phyloP scores from a whole-genome alignment of 257 asterid genomes.

The Salvia hispanica region DNA sequence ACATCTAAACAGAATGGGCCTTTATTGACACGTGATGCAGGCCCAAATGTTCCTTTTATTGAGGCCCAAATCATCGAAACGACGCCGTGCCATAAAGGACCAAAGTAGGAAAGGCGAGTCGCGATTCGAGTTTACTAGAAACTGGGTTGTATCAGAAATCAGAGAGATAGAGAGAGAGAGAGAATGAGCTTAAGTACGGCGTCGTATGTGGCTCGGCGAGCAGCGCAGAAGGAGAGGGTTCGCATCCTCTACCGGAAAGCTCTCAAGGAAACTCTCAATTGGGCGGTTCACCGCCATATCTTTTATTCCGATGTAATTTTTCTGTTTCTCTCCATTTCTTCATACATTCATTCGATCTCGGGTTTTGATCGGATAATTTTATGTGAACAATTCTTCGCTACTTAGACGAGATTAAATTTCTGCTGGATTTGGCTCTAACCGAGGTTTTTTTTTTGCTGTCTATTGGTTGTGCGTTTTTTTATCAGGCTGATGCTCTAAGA shows the following conservation, averaged over 20 bases:
- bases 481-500: slow-evolving; percentile 83
- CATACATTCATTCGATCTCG: slow-evolving; percentile 37
- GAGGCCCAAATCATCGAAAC: slow-evolving; percentile 28
- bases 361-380: not conserved
- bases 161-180: slow-evolving; percentile 17
- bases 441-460: not conserved
- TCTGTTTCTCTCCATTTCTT: slow-evolving; percentile 38
- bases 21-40: too few species aligned
- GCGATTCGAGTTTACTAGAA: slow-evolving; percentile 1
- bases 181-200: slow-evolving; percentile 68
- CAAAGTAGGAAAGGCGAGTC: not conserved
- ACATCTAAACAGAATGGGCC: not conserved
- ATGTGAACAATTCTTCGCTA: not conserved
- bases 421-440: slow-evolving; percentile 14
- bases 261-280: slow-evolving; percentile 93
- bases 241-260: slow-evolving; percentile 91
- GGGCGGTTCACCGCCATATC: slow-evolving; percentile 99
- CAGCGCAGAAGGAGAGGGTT: slow-evolving; percentile 95
- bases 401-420: not conserved
- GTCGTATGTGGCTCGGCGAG: slow-evolving; percentile 86
- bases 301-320: slow-evolving; percentile 75
- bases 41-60: not conserved
- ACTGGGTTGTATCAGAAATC: slow-evolving; percentile 2
- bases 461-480: not conserved
- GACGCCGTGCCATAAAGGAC: slow-evolving; percentile 16